Conservation (phyloP, 768 basidiomycete genomes). For the Kwoniella sp. region DNA sequence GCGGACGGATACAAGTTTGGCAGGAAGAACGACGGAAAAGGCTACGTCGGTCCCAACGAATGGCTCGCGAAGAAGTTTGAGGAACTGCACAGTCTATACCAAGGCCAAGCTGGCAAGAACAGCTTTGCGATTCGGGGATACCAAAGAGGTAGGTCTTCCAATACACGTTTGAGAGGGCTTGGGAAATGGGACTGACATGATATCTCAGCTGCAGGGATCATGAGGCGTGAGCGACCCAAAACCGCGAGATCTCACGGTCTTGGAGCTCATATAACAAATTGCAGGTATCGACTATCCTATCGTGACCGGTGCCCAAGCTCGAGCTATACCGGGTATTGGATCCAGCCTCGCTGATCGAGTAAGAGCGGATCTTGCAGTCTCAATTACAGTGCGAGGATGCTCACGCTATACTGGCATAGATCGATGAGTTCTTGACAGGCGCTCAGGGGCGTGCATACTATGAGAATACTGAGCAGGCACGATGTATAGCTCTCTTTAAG, state of each 20-base stretch:
- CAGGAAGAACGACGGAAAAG: slow-evolving; percentile 32
- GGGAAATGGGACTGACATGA: background rate
- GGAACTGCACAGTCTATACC: slow-evolving; percentile 42
- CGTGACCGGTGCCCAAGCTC: slow-evolving; percentile 34
- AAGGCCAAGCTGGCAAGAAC: slow-evolving; percentile 38
- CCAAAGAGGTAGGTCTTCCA: slow-evolving; percentile 32
- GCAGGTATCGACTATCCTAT: slow-evolving; percentile 44
- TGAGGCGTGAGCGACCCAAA: slow-evolving; percentile 39
- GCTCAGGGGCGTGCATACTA: slow-evolving; percentile 37
- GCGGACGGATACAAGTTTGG: slow-evolving; percentile 39
- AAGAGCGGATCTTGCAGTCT: background rate
- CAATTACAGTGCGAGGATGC: too few species aligned
- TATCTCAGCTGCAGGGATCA: slow-evolving; percentile 28
- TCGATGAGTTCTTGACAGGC: slow-evolving; percentile 46
- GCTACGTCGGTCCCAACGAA: slow-evolving; percentile 41
- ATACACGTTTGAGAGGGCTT: background rate
- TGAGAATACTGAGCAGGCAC: slow-evolving; percentile 45
- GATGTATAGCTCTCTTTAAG: slow-evolving; percentile 61
- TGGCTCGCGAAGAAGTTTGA: slow-evolving; percentile 48
- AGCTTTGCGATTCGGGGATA: slow-evolving; percentile 39
- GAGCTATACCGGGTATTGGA: slow-evolving; percentile 47
- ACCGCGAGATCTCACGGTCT: background rate
- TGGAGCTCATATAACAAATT: background rate
- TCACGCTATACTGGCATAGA: slow-evolving; percentile 26
- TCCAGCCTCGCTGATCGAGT: slow-evolving; percentile 44